Evolutionary conservation across 208 protist species (phyloP).

Genomic region (Trypanosoma melophagium): DNA sequence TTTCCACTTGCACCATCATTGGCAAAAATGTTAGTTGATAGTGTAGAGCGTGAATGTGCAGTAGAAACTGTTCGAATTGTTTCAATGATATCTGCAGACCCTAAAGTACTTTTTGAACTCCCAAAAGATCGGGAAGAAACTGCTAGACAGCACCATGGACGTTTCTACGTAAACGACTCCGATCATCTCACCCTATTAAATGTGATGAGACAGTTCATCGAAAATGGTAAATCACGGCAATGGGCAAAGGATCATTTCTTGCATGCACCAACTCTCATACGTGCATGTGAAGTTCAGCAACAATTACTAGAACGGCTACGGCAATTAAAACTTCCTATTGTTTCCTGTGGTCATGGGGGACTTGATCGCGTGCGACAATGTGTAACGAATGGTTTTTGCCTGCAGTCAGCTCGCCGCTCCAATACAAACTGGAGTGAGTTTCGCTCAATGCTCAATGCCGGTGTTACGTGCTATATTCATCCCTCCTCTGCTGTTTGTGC

Average conservation of each 20-base stretch:
- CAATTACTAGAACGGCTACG: conserved; percentile 97
- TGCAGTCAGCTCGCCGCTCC: conserved; percentile 95
- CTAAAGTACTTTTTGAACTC: conserved; percentile 95
- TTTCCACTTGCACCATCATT: conserved; percentile 98
- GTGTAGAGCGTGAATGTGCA: conserved; percentile 74
- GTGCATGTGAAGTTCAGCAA: conserved; percentile 93
- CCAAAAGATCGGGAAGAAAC: conserved; percentile 83
- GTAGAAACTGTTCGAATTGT: conserved; percentile 94
- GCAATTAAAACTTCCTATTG: conserved; percentile 57
- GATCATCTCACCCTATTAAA: conserved; percentile 99
- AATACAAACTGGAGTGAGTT: conserved; percentile 95
- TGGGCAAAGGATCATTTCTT: conserved; percentile 98
- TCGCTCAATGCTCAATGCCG: conserved; percentile 95
- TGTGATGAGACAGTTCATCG: conserved; percentile 96
- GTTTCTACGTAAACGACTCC: conserved; percentile 96
- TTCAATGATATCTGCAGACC: conserved; percentile 94
- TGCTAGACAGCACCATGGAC: conserved; percentile 87
- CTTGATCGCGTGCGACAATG: conserved; percentile 94
- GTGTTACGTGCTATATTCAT: conserved; percentile 96
- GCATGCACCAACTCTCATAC: conserved; percentile 90
- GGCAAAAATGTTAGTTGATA: conserved; percentile 95
- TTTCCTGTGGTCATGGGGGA: conserved; percentile 49
- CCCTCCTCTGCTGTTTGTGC: conserved; percentile 97
- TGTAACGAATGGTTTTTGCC: conserved; percentile 95
- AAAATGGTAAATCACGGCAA: conserved; percentile 80